These are phyloP conservation scores for Noccaea caerulescens DNA, from an alignment of 345 rosid species.

Conservation along the genomic window DNA sequence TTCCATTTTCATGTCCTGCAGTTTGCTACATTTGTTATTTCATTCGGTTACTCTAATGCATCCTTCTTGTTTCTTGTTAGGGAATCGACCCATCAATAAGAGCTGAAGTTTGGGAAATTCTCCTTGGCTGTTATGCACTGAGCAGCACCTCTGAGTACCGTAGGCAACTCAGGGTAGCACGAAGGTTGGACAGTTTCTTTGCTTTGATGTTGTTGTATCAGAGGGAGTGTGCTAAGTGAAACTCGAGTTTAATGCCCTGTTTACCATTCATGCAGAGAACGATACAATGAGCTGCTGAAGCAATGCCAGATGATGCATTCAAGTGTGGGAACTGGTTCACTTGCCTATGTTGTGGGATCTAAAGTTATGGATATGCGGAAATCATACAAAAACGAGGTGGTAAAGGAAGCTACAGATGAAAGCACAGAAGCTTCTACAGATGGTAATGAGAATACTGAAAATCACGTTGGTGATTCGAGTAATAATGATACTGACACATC, in stretches of 20 bases:
- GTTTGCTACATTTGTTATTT: not conserved
- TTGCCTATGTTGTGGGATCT: slow-evolving; percentile 83
- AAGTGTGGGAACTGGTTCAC: slow-evolving; percentile 80
- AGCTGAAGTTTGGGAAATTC: slow-evolving; percentile 87
- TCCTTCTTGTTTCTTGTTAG: slow-evolving; percentile 43
- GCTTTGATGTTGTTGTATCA: slow-evolving; percentile 12
- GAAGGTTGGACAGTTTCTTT: slow-evolving; percentile 56
- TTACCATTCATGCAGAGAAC: slow-evolving; percentile 55
- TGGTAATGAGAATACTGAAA: slow-evolving; percentile 48
- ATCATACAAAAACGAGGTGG: slow-evolving; percentile 57
- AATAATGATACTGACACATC: slow-evolving; percentile 56
- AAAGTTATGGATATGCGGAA: slow-evolving; percentile 87
- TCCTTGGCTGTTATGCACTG: slow-evolving; percentile 76
- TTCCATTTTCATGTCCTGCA: no score
- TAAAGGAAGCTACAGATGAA: slow-evolving; percentile 48
- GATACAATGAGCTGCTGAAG: slow-evolving; percentile 59
- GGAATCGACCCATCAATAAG: slow-evolving; percentile 83
- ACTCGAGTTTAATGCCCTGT: not conserved
- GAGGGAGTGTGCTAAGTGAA: slow-evolving; percentile 1
- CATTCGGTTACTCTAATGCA: slow-evolving; percentile 2
- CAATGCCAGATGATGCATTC: slow-evolving; percentile 83
- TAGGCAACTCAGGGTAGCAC: slow-evolving; percentile 60
- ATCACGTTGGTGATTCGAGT: slow-evolving; percentile 47
- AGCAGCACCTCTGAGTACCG: slow-evolving; percentile 74
- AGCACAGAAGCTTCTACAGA: slow-evolving; percentile 47